phyloP scores from a whole-genome alignment of 2,329 filamentous ascomycete genomes.

The Leptographium lundbergii region DNA sequence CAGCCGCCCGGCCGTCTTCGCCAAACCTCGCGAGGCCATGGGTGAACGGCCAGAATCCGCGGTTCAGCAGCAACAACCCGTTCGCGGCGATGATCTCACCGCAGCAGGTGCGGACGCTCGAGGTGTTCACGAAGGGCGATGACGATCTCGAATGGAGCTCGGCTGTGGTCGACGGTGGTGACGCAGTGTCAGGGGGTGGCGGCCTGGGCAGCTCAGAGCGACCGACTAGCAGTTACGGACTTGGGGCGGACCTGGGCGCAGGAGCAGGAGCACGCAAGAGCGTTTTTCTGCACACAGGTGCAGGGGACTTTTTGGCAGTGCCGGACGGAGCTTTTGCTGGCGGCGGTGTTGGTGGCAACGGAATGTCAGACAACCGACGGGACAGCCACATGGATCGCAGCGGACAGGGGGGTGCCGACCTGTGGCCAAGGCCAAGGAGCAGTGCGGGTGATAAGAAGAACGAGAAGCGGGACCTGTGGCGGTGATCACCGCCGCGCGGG shows the following conservation, averaged over 20 bases:
- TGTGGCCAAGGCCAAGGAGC: slow-evolving; percentile 31
- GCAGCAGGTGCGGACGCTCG: slow-evolving; percentile 29
- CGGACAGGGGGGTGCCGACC: slow-evolving; percentile 16
- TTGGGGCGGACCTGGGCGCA: slow-evolving; percentile 40
- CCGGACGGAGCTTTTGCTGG: slow-evolving; percentile 20
- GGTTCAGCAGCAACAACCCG: slow-evolving; percentile 50
- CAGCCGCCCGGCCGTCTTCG: background rate
- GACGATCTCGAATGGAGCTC: slow-evolving; percentile 48
- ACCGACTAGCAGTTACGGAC: slow-evolving; percentile 44
- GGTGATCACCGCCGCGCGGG: slow-evolving; percentile 15
- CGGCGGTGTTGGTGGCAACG: slow-evolving; percentile 6
- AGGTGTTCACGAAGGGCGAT: slow-evolving; percentile 47
- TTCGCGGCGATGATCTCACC: slow-evolving; percentile 28
- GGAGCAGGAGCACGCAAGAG: slow-evolving; percentile 38
- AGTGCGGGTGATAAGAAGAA: slow-evolving; percentile 26
- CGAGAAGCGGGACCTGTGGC: slow-evolving; percentile 30
- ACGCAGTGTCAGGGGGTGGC: slow-evolving; percentile 11
- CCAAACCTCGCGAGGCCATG: slow-evolving; percentile 11
- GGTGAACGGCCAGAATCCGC: slow-evolving; percentile 18
- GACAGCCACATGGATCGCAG: slow-evolving; percentile 6
- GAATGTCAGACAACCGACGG: background rate
- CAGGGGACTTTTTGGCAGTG: slow-evolving; percentile 40
- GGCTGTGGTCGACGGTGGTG: slow-evolving; percentile 29
- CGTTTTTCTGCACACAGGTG: slow-evolving; percentile 37
- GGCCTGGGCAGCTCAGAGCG: slow-evolving; percentile 20